Percentiles rank a stretch among this genome's conserved stretches.
Evolutionary conservation across 805 yeast species (phyloP).

Genomic region (Jamesozyma lodderae): DNA sequence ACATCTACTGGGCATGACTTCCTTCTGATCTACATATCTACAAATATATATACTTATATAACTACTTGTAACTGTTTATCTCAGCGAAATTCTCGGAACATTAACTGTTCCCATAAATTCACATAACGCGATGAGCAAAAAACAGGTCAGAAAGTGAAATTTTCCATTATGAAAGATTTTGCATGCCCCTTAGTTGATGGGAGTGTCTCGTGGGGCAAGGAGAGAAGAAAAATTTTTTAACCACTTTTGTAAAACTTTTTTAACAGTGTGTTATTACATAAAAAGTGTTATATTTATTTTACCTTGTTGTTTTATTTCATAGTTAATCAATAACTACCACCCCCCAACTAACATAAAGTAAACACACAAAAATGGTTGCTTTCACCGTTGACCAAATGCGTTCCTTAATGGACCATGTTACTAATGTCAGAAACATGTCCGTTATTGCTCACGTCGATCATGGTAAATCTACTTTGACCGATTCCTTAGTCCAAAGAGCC

Average conservation of each 20-base stretch:
- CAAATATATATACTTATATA: neutral
- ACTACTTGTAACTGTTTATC: neutral
- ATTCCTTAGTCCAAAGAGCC: conserved; percentile 97
- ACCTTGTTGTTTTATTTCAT: no score
- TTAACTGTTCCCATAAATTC: neutral
- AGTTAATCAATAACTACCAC: no score
- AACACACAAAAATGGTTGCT: conserved; percentile 28
- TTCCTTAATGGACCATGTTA: conserved; percentile 97
- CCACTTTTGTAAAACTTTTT: no score
- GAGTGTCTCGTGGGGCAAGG: no score
- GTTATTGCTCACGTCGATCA: conserved; percentile 99
- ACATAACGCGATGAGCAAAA: conserved; percentile 3
- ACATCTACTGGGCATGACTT: conserved; percentile 62
- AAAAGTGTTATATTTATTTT: no score
- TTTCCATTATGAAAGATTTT: no score
- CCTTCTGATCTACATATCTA: conserved; percentile 16
- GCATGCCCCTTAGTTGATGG: no score
- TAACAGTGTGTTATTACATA: no score
- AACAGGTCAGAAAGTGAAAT: no score
- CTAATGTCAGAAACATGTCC: conserved; percentile 99
- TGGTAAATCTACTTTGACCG: conserved; percentile 99
- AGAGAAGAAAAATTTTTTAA: no score
- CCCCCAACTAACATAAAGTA: neutral
- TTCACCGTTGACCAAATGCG: conserved; percentile 88
- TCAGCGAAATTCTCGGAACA: neutral